phyloP scores from a whole-genome alignment of 192 early-diverging fungal genomes.

The Gigaspora rosea region DNA sequence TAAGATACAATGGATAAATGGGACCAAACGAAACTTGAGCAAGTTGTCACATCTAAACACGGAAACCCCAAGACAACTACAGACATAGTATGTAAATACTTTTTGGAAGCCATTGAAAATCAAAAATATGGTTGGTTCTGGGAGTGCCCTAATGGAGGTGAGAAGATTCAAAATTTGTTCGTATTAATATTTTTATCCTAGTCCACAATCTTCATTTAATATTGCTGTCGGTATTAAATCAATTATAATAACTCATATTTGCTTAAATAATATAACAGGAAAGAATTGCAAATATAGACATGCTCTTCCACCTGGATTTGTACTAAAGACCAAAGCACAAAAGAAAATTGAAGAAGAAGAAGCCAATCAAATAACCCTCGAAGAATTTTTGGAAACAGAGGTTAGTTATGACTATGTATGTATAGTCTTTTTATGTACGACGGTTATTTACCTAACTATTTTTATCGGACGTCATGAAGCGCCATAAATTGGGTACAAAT shows the following conservation, averaged over 20 bases:
- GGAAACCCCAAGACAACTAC: constrained; percentile 86
- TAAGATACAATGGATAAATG: constrained; percentile 93
- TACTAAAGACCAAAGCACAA: constrained; percentile 91
- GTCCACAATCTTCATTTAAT: not conserved
- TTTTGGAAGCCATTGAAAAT: constrained; percentile 94
- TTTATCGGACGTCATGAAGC: constrained; percentile 46
- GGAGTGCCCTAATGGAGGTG: constrained; percentile 97
- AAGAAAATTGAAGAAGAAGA: constrained; percentile 70
- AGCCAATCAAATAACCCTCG: constrained; percentile 85
- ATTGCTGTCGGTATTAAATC: not conserved
- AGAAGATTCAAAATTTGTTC: constrained; percentile 31
- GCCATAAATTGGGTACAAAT: constrained; percentile 91
- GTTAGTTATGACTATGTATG: constrained; percentile 41
- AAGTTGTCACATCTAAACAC: constrained; percentile 76
- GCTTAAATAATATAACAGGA: constrained; percentile 33
- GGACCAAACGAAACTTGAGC: constrained; percentile 90
- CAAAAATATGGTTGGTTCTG: constrained; percentile 99
- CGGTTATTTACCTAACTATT: constrained; percentile 1
- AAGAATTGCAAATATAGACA: constrained; percentile 94
- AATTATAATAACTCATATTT: not conserved
- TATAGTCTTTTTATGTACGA: not conserved
- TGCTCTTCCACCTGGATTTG: constrained; percentile 94
- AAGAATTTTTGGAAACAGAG: constrained; percentile 97
- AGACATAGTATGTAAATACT: constrained; percentile 98
- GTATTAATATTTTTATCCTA: not conserved